Percentiles rank a stretch among this genome's conserved stretches.
Evolutionary conservation across 2,329 filamentous ascomycete genomes (phyloP).

Genomic region (Sarocladiaceae sp.): DNA sequence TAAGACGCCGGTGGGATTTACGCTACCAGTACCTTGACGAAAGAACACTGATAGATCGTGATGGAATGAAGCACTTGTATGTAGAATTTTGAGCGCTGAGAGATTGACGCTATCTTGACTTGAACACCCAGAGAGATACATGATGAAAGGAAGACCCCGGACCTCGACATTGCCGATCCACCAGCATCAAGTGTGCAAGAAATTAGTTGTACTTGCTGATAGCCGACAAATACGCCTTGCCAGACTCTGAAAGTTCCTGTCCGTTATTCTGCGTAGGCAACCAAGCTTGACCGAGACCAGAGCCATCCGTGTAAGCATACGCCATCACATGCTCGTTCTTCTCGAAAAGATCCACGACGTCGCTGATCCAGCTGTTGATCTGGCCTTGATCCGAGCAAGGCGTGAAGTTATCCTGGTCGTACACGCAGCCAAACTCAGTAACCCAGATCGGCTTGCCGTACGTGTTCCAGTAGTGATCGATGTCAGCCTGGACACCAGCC

Average conservation of each 20-base stretch:
- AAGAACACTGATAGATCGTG: neutral
- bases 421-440: slow-evolving; percentile 14
- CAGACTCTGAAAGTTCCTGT: slow-evolving; percentile 13
- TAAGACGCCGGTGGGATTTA: no score
- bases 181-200: no score
- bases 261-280: slow-evolving; percentile 11
- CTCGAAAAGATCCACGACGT: slow-evolving; percentile 14
- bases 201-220: slow-evolving; percentile 15
- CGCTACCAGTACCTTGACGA: no score
- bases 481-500: slow-evolving; percentile 13
- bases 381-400: slow-evolving; percentile 13
- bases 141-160: no score
- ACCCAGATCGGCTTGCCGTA: slow-evolving; percentile 15
- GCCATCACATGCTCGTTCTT: slow-evolving; percentile 13
- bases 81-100: no score
- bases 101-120: neutral
- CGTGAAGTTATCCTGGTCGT: slow-evolving; percentile 12
- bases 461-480: slow-evolving; percentile 16
- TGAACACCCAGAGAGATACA: neutral
- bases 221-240: slow-evolving; percentile 13
- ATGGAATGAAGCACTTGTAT: neutral
- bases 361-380: slow-evolving; percentile 14
- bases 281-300: slow-evolving; percentile 12
- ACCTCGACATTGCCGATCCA: no score
- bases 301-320: slow-evolving; percentile 14